Base-by-base conservation (phyloP, 2,329 filamentous ascomycete species). In the Arthrinium phaeospermum region DNA sequence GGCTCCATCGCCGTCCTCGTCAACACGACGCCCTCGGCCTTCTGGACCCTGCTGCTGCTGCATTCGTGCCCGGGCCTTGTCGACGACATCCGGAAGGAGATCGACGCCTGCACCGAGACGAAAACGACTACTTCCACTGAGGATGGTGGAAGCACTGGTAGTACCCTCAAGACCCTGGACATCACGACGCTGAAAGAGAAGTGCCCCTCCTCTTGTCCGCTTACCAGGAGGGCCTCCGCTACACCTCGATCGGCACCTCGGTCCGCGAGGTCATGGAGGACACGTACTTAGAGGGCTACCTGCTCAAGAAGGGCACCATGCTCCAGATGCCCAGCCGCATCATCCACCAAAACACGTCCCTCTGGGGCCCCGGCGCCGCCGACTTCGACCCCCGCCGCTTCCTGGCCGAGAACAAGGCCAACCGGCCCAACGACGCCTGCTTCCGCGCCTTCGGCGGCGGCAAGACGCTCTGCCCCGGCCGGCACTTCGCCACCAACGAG, bases 11-110 rank as follows among this genome's bases (percentile, higher is more conserved):
- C 78, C 0, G 73, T 84, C 45, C 76, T 84, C 3, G 13, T 45
- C n/a, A 87, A 87, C 74, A 84, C 84, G 0, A 76, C 81, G 16
- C 82, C 83, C 0, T 79, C 83, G 1, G 77, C 78, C 1, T 87
- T 87, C n/a, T 53, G 49, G 49, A 53, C 49, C n/a, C 12, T 53
- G 49, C 14, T 27, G n/a, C n/a, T 27, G 24, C 76, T 87, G 27
- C 85, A 80, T 75, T 82, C 82, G 6, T 78, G 81, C 0, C 81
- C 82, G 0, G 76, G 76, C 0, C 76, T 86, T 0, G 79, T 86
- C 7, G 70, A 73, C 0, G 80, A 82, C 27, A 76, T 87, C 22
- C 80, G 84, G 0, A 71, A 80, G 1, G 85, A 87, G 71, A 76
- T 87, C 4, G 77, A 81, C 57, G 78, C 78, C 24, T 81, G 2